These are phyloP conservation scores for Fusarium beomiforme DNA, from an alignment of 2,329 filamentous ascomycete genomes.

Conservation along the genomic window DNA sequence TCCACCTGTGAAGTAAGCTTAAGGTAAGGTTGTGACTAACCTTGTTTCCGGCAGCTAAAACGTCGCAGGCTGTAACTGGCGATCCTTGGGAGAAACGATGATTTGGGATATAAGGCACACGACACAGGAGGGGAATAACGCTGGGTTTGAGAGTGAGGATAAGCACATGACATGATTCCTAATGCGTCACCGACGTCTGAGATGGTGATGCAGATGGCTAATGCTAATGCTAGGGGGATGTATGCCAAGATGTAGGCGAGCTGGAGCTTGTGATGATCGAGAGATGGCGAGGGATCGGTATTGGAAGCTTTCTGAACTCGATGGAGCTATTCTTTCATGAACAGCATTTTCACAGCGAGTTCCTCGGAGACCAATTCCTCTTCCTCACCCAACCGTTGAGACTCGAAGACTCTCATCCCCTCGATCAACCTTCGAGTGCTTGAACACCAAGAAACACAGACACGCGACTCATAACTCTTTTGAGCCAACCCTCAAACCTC, in stretches of 20 bases:
- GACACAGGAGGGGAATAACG: not conserved
- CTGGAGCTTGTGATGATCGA: not conserved
- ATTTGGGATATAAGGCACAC: constrained; percentile 9
- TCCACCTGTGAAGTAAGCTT: not conserved
- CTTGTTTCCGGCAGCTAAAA: constrained; percentile 7
- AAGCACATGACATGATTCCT: constrained; percentile 36
- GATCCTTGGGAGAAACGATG: not conserved
- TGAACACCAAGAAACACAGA: not conserved
- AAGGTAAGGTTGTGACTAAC: not conserved
- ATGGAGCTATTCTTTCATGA: accelerated
- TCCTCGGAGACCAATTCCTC: not conserved
- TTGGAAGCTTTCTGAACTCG: not conserved
- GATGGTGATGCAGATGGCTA: constrained; percentile 5
- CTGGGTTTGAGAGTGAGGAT: not conserved
- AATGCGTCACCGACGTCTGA: constrained; percentile 33
- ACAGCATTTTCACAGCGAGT: not conserved
- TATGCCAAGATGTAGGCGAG: constrained; percentile 15
- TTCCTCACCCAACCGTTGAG: not conserved
- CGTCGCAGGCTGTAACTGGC: constrained; percentile 16
- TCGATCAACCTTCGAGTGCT: not conserved
- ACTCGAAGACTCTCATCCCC: not conserved
- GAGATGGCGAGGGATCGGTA: not conserved
- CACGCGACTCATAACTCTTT: constrained; percentile 38
- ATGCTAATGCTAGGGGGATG: constrained; percentile 1
- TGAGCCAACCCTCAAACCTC: not conserved